These are phyloP conservation scores for Tolypocladium ophioglossoides DNA, from an alignment of 2,329 filamentous ascomycete species.

Conservation along the genomic window DNA sequence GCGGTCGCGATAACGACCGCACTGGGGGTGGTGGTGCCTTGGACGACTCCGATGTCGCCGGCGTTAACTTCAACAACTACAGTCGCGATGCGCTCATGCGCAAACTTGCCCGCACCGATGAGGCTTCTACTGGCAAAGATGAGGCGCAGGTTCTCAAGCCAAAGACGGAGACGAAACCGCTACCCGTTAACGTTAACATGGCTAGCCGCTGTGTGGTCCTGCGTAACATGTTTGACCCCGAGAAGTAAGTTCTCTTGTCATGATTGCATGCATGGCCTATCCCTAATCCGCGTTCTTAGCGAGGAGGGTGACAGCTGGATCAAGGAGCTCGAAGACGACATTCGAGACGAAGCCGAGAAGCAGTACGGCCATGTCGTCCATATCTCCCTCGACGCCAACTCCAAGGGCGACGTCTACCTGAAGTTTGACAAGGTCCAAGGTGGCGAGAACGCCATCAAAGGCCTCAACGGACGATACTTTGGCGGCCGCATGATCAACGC, in stretches of 20 bases:
- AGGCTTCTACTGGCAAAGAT: slow-evolving; percentile 54
- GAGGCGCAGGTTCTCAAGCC: slow-evolving; percentile 66
- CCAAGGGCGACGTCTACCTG: slow-evolving; percentile 91
- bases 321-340: slow-evolving; percentile 89
- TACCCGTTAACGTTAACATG: slow-evolving; percentile 81
- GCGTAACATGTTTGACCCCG: slow-evolving; percentile 89
- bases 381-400: slow-evolving; percentile 89
- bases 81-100: slow-evolving; percentile 97
- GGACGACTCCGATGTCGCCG: slow-evolving; percentile 94
- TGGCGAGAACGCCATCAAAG: slow-evolving; percentile 95
- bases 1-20: slow-evolving; percentile 82
- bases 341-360: slow-evolving; percentile 81
- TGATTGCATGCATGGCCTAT: neutral
- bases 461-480: slow-evolving; percentile 93
- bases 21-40: slow-evolving; percentile 84
- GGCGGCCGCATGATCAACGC: slow-evolving; percentile 88
- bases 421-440: slow-evolving; percentile 96
- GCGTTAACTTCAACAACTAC: slow-evolving; percentile 99
- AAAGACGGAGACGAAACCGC: slow-evolving; percentile 66
- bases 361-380: slow-evolving; percentile 98
- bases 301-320: slow-evolving; percentile 82
- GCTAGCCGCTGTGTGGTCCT: slow-evolving; percentile 89
- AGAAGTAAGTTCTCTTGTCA: slow-evolving; percentile 56
- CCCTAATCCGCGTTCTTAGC: slow-evolving; percentile 38
- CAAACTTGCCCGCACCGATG: slow-evolving; percentile 93